Base-by-base conservation (phyloP, 208 protist species). In the Wallacemonas sp. region DNA sequence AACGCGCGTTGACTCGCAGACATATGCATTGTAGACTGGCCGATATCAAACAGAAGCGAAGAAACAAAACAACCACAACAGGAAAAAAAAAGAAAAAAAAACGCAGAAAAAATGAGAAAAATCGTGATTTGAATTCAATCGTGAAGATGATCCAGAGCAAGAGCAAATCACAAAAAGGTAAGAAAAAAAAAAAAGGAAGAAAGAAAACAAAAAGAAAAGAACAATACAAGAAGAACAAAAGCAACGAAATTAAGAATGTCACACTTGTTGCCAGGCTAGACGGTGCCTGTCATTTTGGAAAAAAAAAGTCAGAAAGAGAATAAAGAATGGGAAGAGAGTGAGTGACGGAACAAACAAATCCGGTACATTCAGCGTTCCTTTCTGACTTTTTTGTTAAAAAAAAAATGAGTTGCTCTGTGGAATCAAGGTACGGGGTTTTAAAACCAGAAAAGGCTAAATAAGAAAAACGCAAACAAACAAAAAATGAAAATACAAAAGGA, bases 21-120 rank as follows among this genome's bases (percentile, higher is more conserved):
- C 34, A 21, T 33, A 51, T 49, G 22, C 42, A 15, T 61, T 11
- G 56, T 14, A 26, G 41, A 27, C 36, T 33, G 3, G 27, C 24
- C 3, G 6, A 64, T 12, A 46, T 24, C 11, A 66, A 45, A 49
- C 46, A 64, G 14, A 59, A 27, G 49, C 19, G 30, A 55, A 55
- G 46, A 14, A 33, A 46, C 55, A 68, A 63, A 22, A 34, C 26
- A 24, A 55, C 45, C 42, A 56, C 21, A 69, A 54, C 30, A 34
- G 27, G 54, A 55, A 33, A 2, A 31, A 38, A 17, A 22, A 19
- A 58, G 8, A 5, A 38, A 5, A 1, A 53, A 55, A 36, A 69
- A 62, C 2, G 22, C 30, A 24, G 31, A 46, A 56, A 59, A 69
- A 47, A 28, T 8, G 55, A 69, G 55, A 51, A 69, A 61, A 49